A percentile compares a stretch with the other conserved stretches of the same genome.
Evolutionary conservation across 495 filamentous ascomycete species (phyloP).

Genomic region (Penicillium silybi): DNA sequence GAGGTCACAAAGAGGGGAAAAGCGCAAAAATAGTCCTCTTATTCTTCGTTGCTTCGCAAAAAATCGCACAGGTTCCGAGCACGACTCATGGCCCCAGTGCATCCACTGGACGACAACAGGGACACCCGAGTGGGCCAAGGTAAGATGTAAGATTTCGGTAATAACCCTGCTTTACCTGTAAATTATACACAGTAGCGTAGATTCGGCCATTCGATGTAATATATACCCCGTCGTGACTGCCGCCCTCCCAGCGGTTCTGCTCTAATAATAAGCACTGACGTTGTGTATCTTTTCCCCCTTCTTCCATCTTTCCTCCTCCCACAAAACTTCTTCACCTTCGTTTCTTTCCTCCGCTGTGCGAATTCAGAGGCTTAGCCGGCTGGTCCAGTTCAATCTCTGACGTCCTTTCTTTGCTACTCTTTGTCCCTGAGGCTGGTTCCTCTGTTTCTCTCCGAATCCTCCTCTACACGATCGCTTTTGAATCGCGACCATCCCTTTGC

Average conservation of each 20-base stretch:
- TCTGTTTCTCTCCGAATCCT: slow-evolving; percentile 19
- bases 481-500: neutral
- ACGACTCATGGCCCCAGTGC: neutral
- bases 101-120: neutral
- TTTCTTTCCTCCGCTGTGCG: slow-evolving; percentile 43
- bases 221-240: neutral
- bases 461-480: slow-evolving; percentile 14
- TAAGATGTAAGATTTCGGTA: neutral
- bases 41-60: too few relatives aligned
- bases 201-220: neutral
- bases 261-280: slow-evolving; percentile 9
- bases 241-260: neutral
- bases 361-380: slow-evolving; percentile 40
- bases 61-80: neutral
- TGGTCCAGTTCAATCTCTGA: slow-evolving; percentile 42
- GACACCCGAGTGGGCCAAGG: neutral
- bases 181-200: neutral
- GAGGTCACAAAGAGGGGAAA: neutral
- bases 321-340: slow-evolving; percentile 22
- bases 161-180: neutral
- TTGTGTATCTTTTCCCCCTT: slow-evolving; percentile 20
- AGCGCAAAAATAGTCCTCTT: neutral
- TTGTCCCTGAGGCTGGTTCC: slow-evolving; percentile 39
- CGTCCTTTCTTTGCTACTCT: slow-evolving; percentile 27
- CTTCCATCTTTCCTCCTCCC: slow-evolving; percentile 13